Evolutionary conservation across 2,329 filamentous ascomycete species (phyloP).

Genomic region (Elsinoe batatas): DNA sequence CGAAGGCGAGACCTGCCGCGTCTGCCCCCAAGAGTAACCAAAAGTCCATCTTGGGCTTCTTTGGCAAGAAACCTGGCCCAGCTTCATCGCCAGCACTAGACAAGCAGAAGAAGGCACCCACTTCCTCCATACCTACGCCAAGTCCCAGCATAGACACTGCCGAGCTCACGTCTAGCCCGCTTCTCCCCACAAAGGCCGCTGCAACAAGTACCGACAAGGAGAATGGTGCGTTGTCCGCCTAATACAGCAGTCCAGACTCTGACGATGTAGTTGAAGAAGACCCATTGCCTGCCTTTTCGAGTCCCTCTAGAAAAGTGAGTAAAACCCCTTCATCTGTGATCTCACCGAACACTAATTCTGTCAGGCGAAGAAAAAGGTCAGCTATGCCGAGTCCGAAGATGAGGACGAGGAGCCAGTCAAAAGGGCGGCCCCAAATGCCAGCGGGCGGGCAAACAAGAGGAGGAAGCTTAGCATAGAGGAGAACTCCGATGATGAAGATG

Average conservation of each 20-base stretch:
- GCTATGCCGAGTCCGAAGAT: constrained; percentile 73
- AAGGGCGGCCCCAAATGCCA: constrained; percentile 38
- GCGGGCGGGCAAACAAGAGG: constrained; percentile 43
- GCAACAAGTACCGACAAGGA: constrained; percentile 46
- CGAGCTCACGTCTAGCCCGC: constrained; percentile 63
- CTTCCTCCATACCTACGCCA: constrained; percentile 50
- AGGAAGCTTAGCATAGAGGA: constrained; percentile 55
- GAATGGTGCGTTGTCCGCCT: constrained; percentile 36
- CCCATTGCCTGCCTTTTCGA: constrained; percentile 46
- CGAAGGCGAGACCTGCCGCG: constrained; percentile 37
- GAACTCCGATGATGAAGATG: constrained; percentile 54
- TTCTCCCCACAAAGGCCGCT: constrained; percentile 19
- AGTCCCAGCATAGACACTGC: constrained; percentile 71
- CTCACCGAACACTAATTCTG: not conserved
- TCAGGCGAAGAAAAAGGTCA: constrained; percentile 56
- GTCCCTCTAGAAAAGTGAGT: constrained; percentile 67
- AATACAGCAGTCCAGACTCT: constrained; percentile 33
- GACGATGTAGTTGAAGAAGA: constrained; percentile 32
- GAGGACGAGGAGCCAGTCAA: constrained; percentile 62
- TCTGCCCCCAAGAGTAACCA: constrained; percentile 38
- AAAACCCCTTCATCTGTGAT: not conserved
- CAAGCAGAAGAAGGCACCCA: constrained; percentile 24
- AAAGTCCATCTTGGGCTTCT: constrained; percentile 71
- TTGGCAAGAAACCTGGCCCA: constrained; percentile 47
- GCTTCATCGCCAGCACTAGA: constrained; percentile 35